Evolutionary conservation across 176 grass and related monocot species (phyloP), one percentile per base, ranked within the genome.

Genomic region (Triticum turgidum): DNA sequence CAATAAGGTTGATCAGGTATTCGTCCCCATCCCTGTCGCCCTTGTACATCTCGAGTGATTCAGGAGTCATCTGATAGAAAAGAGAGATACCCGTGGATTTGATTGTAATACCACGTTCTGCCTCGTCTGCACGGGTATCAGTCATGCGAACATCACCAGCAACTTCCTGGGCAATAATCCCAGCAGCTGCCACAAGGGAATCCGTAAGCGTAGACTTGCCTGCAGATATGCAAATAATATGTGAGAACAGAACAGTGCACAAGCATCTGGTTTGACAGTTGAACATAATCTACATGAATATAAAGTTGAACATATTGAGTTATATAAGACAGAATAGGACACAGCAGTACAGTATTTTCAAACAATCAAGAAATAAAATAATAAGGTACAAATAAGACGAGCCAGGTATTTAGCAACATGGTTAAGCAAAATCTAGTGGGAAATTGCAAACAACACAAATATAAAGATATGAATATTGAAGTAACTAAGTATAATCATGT

Each of bases 141-240:
- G 94, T 94, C 94, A 97, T 93, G 45, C 92, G 84, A 42, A 92
- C 90, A 92, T 97, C 94, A 59, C 94, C 91, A 37, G 94, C 90
- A 78, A 89, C 88, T 80, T 97, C 94, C 65, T 97, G 91, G 18
- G 94, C 92, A 80, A 92, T 95, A 78, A 95, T 97, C 61, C 92
- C 92, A 90, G 92, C 94, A 73, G 92, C 94, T 24, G 92, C 90
- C 83, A 97, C 92, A 3, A 97, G 90, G 33, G 94, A 97, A 81
- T 97, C 94, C 0, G 91, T 94, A 44, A 97, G 88, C 6, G 91
- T 97, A 66, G 92, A 94, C 51, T 97, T 97, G 41, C 91, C 94
- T 97, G 92, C 47, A 30, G 29, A 30, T 30, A 30, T 30, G 29
- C 29, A 30, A 30, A 30, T 30, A 30, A 30, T 30, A 30, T 30